Conservation (phyloP, 805 yeast species). For the Candida stauntonica region DNA sequence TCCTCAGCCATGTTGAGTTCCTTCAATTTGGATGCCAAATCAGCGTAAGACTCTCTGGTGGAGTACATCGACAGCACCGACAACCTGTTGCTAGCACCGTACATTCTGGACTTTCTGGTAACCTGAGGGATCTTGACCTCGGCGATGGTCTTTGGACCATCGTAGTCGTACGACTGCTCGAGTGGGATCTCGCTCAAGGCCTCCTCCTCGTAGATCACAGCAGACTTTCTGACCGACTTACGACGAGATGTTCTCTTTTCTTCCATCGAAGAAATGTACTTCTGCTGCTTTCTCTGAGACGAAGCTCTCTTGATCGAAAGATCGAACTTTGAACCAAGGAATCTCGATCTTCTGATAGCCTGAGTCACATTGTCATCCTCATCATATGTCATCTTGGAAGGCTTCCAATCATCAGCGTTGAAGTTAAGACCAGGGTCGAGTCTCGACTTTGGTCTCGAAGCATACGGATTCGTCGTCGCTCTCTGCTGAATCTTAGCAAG, state of each 20-base stretch:
- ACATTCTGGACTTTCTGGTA: constrained; percentile 60
- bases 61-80: constrained; percentile 72
- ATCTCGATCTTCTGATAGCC: constrained; percentile 41
- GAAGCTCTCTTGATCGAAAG: constrained; percentile 28
- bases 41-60: constrained; percentile 58
- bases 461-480: constrained; percentile 32
- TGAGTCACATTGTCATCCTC: constrained; percentile 32
- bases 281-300: constrained; percentile 13
- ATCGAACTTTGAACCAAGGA: constrained; percentile 39
- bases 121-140: constrained; percentile 68
- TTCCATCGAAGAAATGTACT: neutral
- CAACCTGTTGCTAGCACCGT: constrained; percentile 59
- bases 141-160: constrained; percentile 48
- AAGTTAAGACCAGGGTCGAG: constrained; percentile 39
- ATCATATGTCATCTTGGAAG: constrained; percentile 18
- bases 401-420: constrained; percentile 19
- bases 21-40: constrained; percentile 44
- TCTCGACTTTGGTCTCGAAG: constrained; percentile 39
- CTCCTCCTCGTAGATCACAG: neutral
- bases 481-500: constrained; percentile 32
- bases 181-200: constrained; percentile 4
- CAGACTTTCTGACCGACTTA: constrained; percentile 4
- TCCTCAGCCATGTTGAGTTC: constrained; percentile 10
- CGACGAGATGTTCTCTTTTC: constrained; percentile 8
- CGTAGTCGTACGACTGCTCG: constrained; percentile 8